Base-by-base conservation (phyloP, 208 protist genomes). In the Histomonas meleagridis region DNA sequence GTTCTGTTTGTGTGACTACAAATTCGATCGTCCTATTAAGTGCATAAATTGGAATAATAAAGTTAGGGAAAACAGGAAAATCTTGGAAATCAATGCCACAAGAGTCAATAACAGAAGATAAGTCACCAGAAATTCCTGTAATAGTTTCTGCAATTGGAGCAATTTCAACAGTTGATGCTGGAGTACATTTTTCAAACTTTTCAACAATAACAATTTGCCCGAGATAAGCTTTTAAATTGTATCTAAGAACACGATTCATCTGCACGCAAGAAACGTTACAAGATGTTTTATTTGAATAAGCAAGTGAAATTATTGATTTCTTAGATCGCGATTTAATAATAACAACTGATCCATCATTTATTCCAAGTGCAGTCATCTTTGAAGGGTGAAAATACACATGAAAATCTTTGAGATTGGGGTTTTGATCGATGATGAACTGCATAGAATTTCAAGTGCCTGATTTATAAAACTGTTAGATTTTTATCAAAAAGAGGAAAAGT, bases 81-180 rank as follows among this genome's bases (percentile, higher is more conserved):
- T 26, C 60, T 65, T 65, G 7, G 3, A 65, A 28, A n/a, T 65
- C 55, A 72, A 43, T 43, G 16, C 65, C 32, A 5, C 32, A 72
- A 18, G 43, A 40, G 5, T 51, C 7, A 86, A 86, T 46, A 5
- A 86, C 14, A 55, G 51, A 40, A 10, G 18, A 7, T 1, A 86
- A 86, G 46, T 86, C 55, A 12, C 46, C 76, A 16, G 76, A 55
- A 53, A 86, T 26, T 57, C 76, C 76, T 38, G 32, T 43, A 86
- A 86, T 28, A 18, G 76, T 86, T 18, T 86, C 76, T 18, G 0
- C 76, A 38, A 86, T 86, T 86, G 76, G 76, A 55, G 46, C 76
- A 55, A 49, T 18, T 46, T 26, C 5, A 2, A 86, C 76, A 0
- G 26, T 26, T 55, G 51, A 40, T 18, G 76, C 76, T 12, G 43